Evolutionary conservation across 129 eudicot genomes (phyloP), one percentile per base, ranked within the genome.

Genomic region (Cynara cardunculus): DNA sequence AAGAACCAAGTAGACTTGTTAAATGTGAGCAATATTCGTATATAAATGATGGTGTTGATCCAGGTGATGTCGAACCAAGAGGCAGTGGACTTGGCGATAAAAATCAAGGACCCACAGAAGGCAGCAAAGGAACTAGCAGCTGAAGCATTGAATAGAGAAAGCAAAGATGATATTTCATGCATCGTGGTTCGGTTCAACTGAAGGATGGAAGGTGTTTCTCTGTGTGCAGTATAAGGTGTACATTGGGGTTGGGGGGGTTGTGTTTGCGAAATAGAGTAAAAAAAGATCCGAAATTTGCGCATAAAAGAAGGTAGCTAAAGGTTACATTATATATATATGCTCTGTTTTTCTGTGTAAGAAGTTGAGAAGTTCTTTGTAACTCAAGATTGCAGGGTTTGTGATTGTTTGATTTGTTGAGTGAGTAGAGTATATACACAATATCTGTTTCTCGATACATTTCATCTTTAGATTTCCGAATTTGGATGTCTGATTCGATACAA

Each of bases 31-130:
- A 25, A 68, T 18, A 28, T 14, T 75, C n/a, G 1, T 64, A 65
- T 44, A 78, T 80, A 70, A 16, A 69, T 13, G 11, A 35, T 25
- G 71, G 21, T 39, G 31, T 62, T 80, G 28, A 65, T 75, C 28
- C 79, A 94, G 98, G 98, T 92, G 28, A 90, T 94, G 97, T 56
- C 92, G 5, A 94, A 94, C 78, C 91, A 92, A 87, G 98, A 94
- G 35, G 96, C 94, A 39, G 87, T 88, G 37, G 94, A 94, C 80
- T 86, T 88, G 25, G 93, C 87, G 0, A 80, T 78, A 72, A 91
- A 90, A 86, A 84, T 87, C 67, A 85, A 76, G 83, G 93, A 94
- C 71, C 92, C 98, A 34, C 91, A 84, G 87, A 88, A 89, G 61
- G 98, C 97, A 46, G 96, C 98, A 18, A 92, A 92, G 74, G 90